Evolutionary conservation across 257 asterid genomes (phyloP).

Genomic region (Solanum sejunctum): DNA sequence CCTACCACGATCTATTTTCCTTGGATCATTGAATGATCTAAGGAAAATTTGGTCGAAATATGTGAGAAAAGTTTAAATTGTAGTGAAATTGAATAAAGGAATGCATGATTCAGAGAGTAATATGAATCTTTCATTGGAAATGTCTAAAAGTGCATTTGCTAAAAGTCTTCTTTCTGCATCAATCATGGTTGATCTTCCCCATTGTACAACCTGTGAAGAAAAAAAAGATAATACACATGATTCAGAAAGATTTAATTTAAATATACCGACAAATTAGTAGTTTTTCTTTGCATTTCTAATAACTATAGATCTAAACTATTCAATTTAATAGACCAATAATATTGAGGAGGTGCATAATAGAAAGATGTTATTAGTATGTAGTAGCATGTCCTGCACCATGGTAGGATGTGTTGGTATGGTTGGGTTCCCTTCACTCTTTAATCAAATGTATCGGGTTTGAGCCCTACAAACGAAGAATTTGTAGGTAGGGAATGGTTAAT

Average conservation of each 20-base stretch:
- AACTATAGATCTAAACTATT: neutral
- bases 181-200: conserved; percentile 63
- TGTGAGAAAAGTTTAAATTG: conserved; percentile 41
- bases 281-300: neutral
- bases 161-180: conserved; percentile 67
- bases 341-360: neutral
- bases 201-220: conserved; percentile 34
- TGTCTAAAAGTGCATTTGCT: conserved; percentile 67
- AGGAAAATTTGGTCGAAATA: conserved; percentile 44
- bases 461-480: neutral
- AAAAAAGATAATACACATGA: neutral
- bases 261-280: neutral
- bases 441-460: neutral
- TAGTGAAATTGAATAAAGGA: conserved; percentile 58
- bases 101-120: conserved; percentile 71
- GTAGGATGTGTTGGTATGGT: neutral
- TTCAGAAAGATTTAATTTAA: neutral
- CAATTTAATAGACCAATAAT: neutral
- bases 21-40: conserved; percentile 43
- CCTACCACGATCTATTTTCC: conserved; percentile 49
- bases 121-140: conserved; percentile 53
- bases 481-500: neutral
- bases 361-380: neutral
- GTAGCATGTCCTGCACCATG: neutral
- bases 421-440: neutral